Conservation (phyloP, 2,329 filamentous ascomycete genomes). For the Trichoderma koningii region DNA sequence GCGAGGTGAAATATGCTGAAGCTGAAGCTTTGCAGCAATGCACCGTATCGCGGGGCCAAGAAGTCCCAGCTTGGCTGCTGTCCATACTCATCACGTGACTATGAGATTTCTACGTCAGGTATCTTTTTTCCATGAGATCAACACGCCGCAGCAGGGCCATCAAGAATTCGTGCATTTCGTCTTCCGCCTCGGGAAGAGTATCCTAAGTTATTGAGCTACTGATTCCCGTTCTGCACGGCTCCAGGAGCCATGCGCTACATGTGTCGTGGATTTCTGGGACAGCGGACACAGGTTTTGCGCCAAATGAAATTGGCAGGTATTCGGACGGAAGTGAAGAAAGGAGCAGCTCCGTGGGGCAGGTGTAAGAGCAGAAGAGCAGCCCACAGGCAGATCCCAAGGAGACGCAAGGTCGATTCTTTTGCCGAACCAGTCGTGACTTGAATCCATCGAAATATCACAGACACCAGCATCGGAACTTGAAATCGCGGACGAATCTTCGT, state of each 20-base stretch:
- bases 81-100: constrained; percentile 18
- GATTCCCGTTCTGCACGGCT: no score
- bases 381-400: not conserved
- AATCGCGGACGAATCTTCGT: constrained; percentile 40
- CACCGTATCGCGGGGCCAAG: constrained; percentile 18
- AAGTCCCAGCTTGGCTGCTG: not conserved
- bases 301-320: not conserved
- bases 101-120: not conserved
- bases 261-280: not conserved
- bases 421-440: not conserved
- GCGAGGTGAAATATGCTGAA: not conserved
- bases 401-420: not conserved
- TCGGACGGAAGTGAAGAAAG: not conserved
- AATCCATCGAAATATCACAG: constrained; percentile 7
- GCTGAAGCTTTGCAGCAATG: constrained; percentile 2
- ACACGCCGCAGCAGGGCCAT: not conserved
- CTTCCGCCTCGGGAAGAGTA: no score
- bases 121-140: not conserved
- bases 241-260: no score
- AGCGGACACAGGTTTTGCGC: not conserved
- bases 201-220: not conserved
- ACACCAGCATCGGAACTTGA: not conserved
- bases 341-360: not conserved
- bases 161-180: not conserved
- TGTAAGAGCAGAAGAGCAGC: not conserved